Evolutionary conservation across 306 rosid genomes (phyloP).

Genomic region (Coriaria nepalensis): DNA sequence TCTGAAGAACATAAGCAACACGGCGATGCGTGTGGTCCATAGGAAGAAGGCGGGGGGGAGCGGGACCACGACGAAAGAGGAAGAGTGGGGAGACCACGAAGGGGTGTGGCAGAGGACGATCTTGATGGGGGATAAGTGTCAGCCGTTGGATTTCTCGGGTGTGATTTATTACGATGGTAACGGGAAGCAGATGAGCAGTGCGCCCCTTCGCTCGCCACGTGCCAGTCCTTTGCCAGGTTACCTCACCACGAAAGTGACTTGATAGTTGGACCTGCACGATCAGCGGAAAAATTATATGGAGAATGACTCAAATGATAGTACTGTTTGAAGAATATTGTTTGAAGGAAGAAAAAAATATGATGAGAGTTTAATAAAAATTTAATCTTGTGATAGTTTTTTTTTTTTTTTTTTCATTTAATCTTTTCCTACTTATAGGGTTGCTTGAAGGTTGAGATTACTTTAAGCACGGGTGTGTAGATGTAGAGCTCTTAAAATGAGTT

Average conservation of each 20-base stretch:
- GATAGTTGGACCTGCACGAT: too few species aligned
- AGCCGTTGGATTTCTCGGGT: constrained; percentile 77
- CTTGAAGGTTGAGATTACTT: too few species aligned
- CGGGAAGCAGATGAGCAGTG: constrained; percentile 41
- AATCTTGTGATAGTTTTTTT: too few species aligned
- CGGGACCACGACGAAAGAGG: neutral
- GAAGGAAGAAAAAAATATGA: neutral
- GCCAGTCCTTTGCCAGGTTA: constrained; percentile 82
- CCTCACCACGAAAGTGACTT: constrained; percentile 19
- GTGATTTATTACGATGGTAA: constrained; percentile 47
- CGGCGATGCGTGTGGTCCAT: constrained; percentile 29
- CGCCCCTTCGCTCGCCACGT: constrained; percentile 62
- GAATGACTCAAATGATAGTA: too few species aligned
- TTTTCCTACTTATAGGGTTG: too few species aligned
- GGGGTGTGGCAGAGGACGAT: constrained; percentile 92
- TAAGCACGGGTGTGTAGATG: too few species aligned
- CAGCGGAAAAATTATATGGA: too few species aligned
- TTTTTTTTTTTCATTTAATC: too few species aligned
- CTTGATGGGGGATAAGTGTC: constrained; percentile 81
- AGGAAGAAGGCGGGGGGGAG: constrained; percentile 19
- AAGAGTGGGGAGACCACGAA: constrained; percentile 51
- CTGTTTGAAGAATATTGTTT: too few species aligned
- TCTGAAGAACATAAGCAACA: constrained; percentile 50
- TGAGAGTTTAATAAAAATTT: neutral
- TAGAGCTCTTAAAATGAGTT: too few species aligned